A percentile compares a stretch with the other conserved stretches of the same genome.
Conservation (phyloP, 176 grass and related monocot species). For the Puya raimondii region DNA sequence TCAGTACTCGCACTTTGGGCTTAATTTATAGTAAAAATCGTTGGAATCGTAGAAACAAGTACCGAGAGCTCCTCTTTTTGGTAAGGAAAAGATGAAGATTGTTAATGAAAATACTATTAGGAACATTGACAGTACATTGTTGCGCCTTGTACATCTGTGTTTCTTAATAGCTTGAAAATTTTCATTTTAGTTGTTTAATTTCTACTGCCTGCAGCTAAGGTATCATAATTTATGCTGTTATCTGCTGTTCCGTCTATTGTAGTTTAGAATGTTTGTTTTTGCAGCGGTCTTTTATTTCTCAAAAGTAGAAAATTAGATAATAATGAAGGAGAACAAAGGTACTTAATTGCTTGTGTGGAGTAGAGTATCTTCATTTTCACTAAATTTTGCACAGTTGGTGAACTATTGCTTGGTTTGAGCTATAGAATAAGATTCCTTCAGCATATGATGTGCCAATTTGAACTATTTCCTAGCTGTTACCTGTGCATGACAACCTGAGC, state of each 20-base stretch:
- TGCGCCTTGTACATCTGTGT: too few species aligned
- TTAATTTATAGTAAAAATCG: neutral
- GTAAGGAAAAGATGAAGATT: too few species aligned
- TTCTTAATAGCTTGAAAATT: neutral
- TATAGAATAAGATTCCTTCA: neutral
- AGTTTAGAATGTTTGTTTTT: neutral
- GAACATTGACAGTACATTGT: too few species aligned
- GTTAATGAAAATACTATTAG: too few species aligned
- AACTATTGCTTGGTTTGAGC: too few species aligned
- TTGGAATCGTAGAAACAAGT: conserved; percentile 1
- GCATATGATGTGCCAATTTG: neutral
- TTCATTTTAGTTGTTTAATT: neutral
- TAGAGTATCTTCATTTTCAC: neutral
- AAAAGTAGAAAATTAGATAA: too few species aligned
- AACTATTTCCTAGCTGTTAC: neutral
- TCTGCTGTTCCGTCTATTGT: neutral
- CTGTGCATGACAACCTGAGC: neutral
- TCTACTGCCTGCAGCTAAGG: neutral
- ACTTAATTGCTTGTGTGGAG: neutral
- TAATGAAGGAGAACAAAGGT: too few species aligned
- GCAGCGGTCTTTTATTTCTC: too few species aligned
- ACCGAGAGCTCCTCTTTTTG: too few species aligned
- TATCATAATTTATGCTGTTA: neutral
- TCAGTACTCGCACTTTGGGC: conserved; percentile 95
- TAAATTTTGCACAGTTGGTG: too few species aligned